phyloP scores from a whole-genome alignment of 306 rosid genomes.

The Crotalaria pallida region DNA sequence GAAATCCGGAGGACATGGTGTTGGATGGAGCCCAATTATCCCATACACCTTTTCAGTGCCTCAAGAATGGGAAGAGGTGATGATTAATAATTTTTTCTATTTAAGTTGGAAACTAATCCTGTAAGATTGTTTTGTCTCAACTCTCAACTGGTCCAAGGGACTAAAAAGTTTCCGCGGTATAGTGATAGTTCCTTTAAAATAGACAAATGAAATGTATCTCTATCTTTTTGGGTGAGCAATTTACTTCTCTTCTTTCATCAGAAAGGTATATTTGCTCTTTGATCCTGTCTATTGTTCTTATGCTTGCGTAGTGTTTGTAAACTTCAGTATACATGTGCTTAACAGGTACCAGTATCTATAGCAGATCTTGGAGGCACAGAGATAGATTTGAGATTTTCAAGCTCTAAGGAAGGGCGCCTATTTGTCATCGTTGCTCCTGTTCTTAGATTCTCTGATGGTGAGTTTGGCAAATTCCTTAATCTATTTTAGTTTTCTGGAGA shows the following conservation, averaged over 20 bases:
- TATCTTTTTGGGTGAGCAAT: background rate
- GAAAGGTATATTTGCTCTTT: background rate
- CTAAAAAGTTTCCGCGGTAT: background rate
- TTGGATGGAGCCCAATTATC: constrained; percentile 99
- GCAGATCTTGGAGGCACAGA: constrained; percentile 99
- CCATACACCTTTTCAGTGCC: constrained; percentile 84
- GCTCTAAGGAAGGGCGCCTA: constrained; percentile 77
- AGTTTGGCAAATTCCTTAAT: constrained; percentile 18
- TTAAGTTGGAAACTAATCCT: background rate
- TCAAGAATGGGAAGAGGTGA: constrained; percentile 93
- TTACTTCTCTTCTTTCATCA: background rate
- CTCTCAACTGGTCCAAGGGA: background rate
- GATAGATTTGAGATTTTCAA: constrained; percentile 84
- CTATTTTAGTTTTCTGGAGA: background rate
- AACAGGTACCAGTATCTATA: constrained; percentile 92
- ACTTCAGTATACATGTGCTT: constrained; percentile 16
- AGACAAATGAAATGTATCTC: background rate
- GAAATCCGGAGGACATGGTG: constrained; percentile 98
- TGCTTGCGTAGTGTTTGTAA: background rate
- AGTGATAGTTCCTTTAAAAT: background rate
- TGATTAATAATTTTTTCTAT: constrained; percentile 2
- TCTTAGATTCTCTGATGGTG: constrained; percentile 79
- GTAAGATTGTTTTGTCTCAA: background rate
- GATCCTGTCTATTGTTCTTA: background rate
- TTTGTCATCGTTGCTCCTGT: constrained; percentile 92